A percentile compares a stretch with the other conserved stretches of the same genome.
These are phyloP conservation scores for Solanum rostratum DNA, from an alignment of 257 asterid species.

Conservation along the genomic window DNA sequence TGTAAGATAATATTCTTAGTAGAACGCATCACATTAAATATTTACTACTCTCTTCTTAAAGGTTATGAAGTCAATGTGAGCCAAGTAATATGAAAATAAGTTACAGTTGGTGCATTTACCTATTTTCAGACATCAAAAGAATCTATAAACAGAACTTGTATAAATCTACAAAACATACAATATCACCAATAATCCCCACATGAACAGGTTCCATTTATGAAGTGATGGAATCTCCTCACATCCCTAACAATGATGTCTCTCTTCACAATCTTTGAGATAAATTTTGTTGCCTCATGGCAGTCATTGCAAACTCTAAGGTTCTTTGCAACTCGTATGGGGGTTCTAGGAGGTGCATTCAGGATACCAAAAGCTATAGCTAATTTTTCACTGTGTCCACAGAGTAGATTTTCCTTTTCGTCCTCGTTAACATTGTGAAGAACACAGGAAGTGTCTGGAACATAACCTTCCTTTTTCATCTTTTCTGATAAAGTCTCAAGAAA, in stretches of 20 bases:
- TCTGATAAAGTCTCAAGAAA: constrained; percentile 31
- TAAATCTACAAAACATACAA: neutral
- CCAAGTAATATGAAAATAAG: neutral
- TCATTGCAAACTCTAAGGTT: constrained; percentile 83
- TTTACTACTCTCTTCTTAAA: too few relatives aligned
- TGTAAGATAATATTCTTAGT: neutral
- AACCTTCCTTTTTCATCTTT: constrained; percentile 65
- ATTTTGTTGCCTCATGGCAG: constrained; percentile 74
- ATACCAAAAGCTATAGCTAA: constrained; percentile 83
- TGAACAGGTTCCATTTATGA: constrained; percentile 67
- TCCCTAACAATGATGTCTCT: constrained; percentile 87
- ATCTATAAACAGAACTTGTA: neutral
- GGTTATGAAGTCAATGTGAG: neutral
- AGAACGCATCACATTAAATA: too few relatives aligned
- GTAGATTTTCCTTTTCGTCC: constrained; percentile 55
- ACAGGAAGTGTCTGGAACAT: constrained; percentile 73
- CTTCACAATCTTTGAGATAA: constrained; percentile 48
- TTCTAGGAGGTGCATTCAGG: constrained; percentile 56
- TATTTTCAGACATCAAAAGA: neutral
- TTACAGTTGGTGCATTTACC: neutral
- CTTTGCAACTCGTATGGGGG: constrained; percentile 63
- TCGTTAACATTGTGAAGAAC: constrained; percentile 81
- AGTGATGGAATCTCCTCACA: constrained; percentile 77
- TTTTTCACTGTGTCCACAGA: constrained; percentile 85
- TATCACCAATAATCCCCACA: constrained; percentile 90